A percentile compares a stretch with the other conserved stretches of the same genome.
Evolutionary conservation across 2,329 filamentous ascomycete species (phyloP).

Genomic region (Phyllosticta citribraziliensis): DNA sequence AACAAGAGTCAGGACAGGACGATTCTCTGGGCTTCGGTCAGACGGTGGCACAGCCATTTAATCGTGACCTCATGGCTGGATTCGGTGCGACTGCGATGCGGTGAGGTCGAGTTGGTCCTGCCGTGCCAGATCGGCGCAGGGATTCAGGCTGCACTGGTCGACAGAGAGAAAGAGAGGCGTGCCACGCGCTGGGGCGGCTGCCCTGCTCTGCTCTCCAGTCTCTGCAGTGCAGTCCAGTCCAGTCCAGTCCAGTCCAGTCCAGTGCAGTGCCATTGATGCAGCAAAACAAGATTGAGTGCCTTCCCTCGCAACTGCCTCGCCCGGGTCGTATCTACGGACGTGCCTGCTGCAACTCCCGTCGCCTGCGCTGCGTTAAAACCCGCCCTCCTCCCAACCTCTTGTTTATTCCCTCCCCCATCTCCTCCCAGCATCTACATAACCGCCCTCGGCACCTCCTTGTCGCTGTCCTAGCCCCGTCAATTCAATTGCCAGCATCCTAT

Average conservation of each 20-base stretch:
- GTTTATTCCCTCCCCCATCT: conserved; percentile 6
- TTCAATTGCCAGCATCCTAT: neutral
- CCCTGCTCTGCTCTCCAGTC: too few relatives aligned
- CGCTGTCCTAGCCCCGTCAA: neutral
- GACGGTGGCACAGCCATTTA: neutral
- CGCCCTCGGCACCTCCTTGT: conserved; percentile 1
- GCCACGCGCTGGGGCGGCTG: too few relatives aligned
- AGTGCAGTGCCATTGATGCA: too few relatives aligned
- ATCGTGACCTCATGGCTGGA: neutral
- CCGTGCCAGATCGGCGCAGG: conserved; percentile 9
- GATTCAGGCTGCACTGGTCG: too few relatives aligned
- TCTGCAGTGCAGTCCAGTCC: too few relatives aligned
- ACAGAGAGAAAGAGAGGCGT: too few relatives aligned
- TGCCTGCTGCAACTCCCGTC: neutral
- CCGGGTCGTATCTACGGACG: conserved; percentile 1
- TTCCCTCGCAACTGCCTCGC: conserved; percentile 11
- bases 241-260: too few relatives aligned
- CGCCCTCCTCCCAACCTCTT: conserved; percentile 1
- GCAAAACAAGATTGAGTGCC: conserved; percentile 7
- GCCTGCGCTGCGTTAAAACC: neutral
- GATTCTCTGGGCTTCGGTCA: neutral
- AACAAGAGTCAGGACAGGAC: too few relatives aligned
- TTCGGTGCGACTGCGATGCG: neutral
- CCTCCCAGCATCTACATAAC: conserved; percentile 10
- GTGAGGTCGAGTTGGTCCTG: neutral